A percentile compares a stretch with the other conserved stretches of the same genome.
Conservation (phyloP, 352 stramenopile species). For the Thalassiosira hispida region DNA sequence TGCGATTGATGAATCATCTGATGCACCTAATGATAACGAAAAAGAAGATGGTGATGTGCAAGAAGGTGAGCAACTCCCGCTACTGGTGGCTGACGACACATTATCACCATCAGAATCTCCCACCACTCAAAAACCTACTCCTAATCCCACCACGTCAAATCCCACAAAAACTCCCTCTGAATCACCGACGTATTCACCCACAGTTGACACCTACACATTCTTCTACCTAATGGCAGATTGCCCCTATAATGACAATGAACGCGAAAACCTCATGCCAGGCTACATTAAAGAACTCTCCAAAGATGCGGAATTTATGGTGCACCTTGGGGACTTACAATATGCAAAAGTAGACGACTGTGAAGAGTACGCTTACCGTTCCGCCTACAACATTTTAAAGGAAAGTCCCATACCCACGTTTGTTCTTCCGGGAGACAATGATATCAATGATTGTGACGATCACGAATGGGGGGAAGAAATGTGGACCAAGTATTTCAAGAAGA, state of each 20-base stretch:
- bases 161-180: background rate
- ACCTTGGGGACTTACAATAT: slow-evolving; percentile 53
- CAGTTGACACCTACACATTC: slow-evolving; percentile 25
- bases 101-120: too few species aligned
- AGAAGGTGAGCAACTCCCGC: too few species aligned
- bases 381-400: slow-evolving; percentile 49
- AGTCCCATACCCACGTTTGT: slow-evolving; percentile 29
- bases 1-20: too few species aligned
- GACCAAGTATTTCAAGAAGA: slow-evolving; percentile 57
- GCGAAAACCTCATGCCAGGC: slow-evolving; percentile 36
- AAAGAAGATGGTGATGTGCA: too few species aligned
- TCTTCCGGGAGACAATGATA: slow-evolving; percentile 77
- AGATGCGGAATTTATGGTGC: slow-evolving; percentile 50
- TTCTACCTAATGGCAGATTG: slow-evolving; percentile 58
- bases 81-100: too few species aligned
- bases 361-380: slow-evolving; percentile 49
- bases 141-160: background rate
- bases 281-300: slow-evolving; percentile 21
- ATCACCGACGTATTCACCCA: background rate
- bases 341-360: slow-evolving; percentile 33
- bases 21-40: too few species aligned
- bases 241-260: slow-evolving; percentile 46
- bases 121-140: too few species aligned
- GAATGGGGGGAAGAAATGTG: slow-evolving; percentile 50
- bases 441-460: slow-evolving; percentile 68